phyloP scores from a whole-genome alignment of 2,329 filamentous ascomycete species.

The Verticillium alfalfae region DNA sequence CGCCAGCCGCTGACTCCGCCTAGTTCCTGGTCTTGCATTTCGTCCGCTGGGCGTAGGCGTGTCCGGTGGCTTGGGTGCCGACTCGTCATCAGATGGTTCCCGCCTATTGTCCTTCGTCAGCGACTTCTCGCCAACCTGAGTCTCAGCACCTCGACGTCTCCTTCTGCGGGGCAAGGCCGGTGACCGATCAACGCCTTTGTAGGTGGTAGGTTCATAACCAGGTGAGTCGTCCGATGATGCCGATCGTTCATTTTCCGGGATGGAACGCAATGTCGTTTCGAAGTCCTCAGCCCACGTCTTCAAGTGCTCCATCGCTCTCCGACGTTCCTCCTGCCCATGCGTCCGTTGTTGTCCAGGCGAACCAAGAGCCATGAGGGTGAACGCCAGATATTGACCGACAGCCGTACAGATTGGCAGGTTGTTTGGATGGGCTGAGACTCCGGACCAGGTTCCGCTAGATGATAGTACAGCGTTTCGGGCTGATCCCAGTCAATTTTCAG shows the following conservation, averaged over 20 bases:
- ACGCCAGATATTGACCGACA: constrained; percentile 22
- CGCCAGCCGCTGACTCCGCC: no score
- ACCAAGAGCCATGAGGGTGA: constrained; percentile 19
- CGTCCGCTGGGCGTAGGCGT: no score
- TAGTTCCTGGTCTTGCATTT: no score
- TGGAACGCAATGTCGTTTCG: constrained; percentile 13
- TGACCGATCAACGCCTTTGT: constrained; percentile 13
- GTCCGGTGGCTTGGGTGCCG: no score
- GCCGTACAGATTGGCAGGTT: constrained; percentile 16
- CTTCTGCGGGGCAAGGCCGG: neutral
- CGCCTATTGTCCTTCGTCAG: no score
- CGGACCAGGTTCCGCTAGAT: constrained; percentile 19
- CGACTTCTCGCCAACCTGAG: no score
- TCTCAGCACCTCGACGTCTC: no score
- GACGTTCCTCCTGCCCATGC: constrained; percentile 13
- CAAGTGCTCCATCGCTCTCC: constrained; percentile 4
- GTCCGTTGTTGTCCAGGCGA: neutral
- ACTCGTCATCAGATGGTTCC: no score
- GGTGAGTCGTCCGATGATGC: constrained; percentile 6
- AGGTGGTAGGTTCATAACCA: constrained; percentile 12
- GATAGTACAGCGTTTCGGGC: constrained; percentile 20
- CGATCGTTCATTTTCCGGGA: constrained; percentile 11
- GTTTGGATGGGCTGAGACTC: constrained; percentile 16
- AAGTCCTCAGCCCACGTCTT: constrained; percentile 17
- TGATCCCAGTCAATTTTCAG: constrained; percentile 25